These are phyloP conservation scores for Galium porrigens DNA, from an alignment of 305 asterid genomes.

Conservation along the genomic window DNA sequence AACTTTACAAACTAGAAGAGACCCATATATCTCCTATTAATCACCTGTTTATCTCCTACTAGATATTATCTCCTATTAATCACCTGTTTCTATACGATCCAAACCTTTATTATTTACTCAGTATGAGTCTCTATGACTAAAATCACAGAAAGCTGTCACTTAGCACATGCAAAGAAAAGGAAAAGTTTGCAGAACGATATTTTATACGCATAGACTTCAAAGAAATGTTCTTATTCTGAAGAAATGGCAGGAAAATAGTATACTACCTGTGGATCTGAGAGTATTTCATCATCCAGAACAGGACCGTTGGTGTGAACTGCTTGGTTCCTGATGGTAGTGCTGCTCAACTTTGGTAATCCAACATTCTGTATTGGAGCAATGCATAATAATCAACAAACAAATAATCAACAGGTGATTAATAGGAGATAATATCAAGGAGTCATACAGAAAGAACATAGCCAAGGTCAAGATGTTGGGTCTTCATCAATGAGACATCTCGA, in stretches of 20 bases:
- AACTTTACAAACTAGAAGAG: background rate
- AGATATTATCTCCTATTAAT: background rate
- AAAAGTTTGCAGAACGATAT: too few relatives aligned
- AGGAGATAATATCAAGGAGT: slow-evolving; percentile 9
- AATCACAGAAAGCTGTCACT: background rate
- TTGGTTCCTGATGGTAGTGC: slow-evolving; percentile 73
- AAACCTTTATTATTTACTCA: background rate
- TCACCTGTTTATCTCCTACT: too few relatives aligned
- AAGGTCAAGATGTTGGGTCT: slow-evolving; percentile 94
- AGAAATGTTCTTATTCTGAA: background rate
- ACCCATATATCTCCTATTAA: background rate
- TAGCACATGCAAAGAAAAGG: too few relatives aligned
- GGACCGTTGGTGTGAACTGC: slow-evolving; percentile 91
- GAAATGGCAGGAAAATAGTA: slow-evolving; percentile 5
- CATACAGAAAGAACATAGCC: slow-evolving; percentile 64
- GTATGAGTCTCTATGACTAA: too few relatives aligned
- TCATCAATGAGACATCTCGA: slow-evolving; percentile 76
- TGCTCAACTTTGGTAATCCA: slow-evolving; percentile 84
- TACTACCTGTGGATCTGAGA: slow-evolving; percentile 65
- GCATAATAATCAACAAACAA: slow-evolving; percentile 7
- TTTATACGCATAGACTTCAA: background rate
- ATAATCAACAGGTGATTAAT: slow-evolving; percentile 3
- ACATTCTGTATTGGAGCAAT: slow-evolving; percentile 36
- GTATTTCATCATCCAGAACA: slow-evolving; percentile 73
- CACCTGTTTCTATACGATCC: too few relatives aligned